Evolutionary conservation across 164 flowering plant species (phyloP).

Genomic region (Macadamia tetraphylla): DNA sequence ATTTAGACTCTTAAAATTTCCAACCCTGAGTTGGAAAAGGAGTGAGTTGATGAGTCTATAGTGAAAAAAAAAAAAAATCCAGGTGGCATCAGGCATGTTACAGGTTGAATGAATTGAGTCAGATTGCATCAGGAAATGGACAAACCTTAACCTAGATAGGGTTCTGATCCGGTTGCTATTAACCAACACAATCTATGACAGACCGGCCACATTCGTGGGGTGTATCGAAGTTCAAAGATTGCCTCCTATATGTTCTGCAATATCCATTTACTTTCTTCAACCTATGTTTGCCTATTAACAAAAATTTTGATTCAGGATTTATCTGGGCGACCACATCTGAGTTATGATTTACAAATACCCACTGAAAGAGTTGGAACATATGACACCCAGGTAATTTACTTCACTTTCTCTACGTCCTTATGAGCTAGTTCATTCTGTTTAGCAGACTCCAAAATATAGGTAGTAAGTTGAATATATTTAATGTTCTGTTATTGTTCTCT

Average conservation of each 20-base stretch:
- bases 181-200: too few species aligned
- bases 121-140: too few species aligned
- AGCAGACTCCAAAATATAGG: not conserved
- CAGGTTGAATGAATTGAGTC: too few species aligned
- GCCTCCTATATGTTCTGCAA: not conserved
- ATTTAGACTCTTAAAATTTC: too few species aligned
- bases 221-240: not conserved
- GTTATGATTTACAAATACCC: slow-evolving; percentile 77
- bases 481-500: too few species aligned
- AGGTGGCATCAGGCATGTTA: too few species aligned
- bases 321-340: slow-evolving; percentile 88
- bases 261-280: not conserved
- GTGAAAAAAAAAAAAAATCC: too few species aligned
- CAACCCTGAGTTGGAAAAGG: too few species aligned
- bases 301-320: slow-evolving; percentile 57
- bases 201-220: too few species aligned
- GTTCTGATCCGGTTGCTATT: too few species aligned
- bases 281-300: not conserved
- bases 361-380: slow-evolving; percentile 91
- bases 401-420: slow-evolving; percentile 2
- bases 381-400: slow-evolving; percentile 75
- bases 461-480: not conserved
- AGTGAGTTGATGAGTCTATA: too few species aligned
- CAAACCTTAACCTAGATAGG: too few species aligned
- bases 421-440: not conserved